Conservation (phyloP, 768 basidiomycete species). For the Boletus huronensis region DNA sequence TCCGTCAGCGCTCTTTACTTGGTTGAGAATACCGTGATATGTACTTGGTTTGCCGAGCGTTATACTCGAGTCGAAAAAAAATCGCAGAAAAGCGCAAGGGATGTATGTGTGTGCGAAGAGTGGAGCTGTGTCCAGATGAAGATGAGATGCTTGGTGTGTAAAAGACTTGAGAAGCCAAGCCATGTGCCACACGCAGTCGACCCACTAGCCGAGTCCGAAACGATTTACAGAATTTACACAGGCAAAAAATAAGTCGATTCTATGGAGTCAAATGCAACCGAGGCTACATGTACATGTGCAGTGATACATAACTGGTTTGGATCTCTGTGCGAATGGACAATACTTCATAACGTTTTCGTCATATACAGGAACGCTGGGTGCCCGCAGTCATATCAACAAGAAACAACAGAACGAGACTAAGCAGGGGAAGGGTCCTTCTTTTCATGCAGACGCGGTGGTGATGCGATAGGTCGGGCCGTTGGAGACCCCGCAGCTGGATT, state of each 20-base stretch:
- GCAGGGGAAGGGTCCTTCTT: slow-evolving; percentile 31
- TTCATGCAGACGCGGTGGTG: slow-evolving; percentile 44
- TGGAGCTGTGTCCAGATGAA: not conserved
- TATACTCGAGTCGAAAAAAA: not conserved
- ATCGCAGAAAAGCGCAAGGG: not conserved
- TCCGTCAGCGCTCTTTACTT: not conserved
- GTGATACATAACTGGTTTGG: slow-evolving; percentile 26
- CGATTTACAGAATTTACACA: not conserved
- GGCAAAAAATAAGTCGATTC: slow-evolving; percentile 9
- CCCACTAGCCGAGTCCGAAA: not conserved
- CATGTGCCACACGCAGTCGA: not conserved
- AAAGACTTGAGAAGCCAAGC: not conserved
- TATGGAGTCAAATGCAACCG: slow-evolving; percentile 13
- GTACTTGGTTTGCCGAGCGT: not conserved
- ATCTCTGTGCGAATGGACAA: slow-evolving; percentile 18
- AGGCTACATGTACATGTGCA: slow-evolving; percentile 27
- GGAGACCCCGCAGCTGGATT: slow-evolving; percentile 50
- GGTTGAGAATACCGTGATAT: not conserved
- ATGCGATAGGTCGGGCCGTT: slow-evolving; percentile 49
- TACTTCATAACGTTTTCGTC: slow-evolving; percentile 26
- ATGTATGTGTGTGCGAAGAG: not conserved
- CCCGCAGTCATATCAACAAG: slow-evolving; percentile 11
- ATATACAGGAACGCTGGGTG: slow-evolving; percentile 5
- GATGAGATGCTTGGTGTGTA: not conserved
- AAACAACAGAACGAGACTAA: slow-evolving; percentile 10